Evolutionary conservation across 129 eudicot species (phyloP).

Genomic region (Saposhnikovia divaricata): DNA sequence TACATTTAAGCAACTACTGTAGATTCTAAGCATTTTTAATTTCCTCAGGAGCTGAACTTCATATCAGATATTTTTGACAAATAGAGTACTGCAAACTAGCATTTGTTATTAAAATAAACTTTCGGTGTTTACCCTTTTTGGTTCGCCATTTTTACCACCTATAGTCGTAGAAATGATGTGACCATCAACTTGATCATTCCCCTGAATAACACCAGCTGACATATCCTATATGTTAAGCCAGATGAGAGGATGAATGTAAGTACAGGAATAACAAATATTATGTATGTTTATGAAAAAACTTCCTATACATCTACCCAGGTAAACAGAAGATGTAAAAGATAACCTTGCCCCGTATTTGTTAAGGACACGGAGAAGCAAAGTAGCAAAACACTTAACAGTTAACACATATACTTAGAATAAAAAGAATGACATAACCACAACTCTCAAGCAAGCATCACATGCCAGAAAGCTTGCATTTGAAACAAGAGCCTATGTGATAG

Average conservation of each 20-base stretch:
- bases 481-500: conserved; percentile 17
- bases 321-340: not conserved
- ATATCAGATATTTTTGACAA: not conserved
- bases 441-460: conserved; percentile 26
- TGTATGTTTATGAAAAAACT: not conserved
- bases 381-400: not conserved
- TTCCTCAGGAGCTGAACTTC: not conserved
- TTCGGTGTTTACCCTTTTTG: conserved; percentile 33
- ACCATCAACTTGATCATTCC: conserved; percentile 47
- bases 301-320: not conserved
- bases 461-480: conserved; percentile 19
- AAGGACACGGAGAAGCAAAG: conserved; percentile 4
- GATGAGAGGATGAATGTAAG: not conserved
- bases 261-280: not conserved
- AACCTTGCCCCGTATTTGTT: not conserved
- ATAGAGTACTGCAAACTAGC: not conserved
- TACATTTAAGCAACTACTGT: not conserved
- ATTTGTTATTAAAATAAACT: not conserved
- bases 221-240: conserved; percentile 30
- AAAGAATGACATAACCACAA: conserved; percentile 8
- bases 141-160: conserved; percentile 59
- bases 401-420: conserved; percentile 1
- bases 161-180: conserved; percentile 56
- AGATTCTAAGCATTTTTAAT: not conserved
- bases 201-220: conserved; percentile 35